phyloP scores from a whole-genome alignment of 192 early-diverging fungal genomes.

The Mortierella alpina region DNA sequence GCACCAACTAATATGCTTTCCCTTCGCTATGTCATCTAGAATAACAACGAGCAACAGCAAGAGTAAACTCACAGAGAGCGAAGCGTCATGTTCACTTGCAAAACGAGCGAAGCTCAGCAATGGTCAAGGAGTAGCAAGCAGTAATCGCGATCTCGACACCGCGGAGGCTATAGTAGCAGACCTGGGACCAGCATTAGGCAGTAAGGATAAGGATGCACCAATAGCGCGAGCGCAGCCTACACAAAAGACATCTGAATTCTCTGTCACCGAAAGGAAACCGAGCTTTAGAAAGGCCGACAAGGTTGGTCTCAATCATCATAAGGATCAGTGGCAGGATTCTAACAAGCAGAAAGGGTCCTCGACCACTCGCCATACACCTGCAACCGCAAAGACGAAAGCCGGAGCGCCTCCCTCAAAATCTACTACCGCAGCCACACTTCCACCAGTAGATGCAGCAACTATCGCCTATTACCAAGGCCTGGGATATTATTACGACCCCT shows the following conservation, averaged over 20 bases:
- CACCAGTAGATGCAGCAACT: slow-evolving; percentile 31
- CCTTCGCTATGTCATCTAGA: background rate
- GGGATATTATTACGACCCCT: slow-evolving; percentile 49
- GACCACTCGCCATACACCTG: no score
- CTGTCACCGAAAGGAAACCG: slow-evolving; percentile 42
- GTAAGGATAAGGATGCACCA: background rate
- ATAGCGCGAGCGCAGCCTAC: background rate
- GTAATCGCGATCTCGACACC: background rate
- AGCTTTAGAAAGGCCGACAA: slow-evolving; percentile 55
- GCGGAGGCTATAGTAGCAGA: no score
- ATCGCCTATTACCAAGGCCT: slow-evolving; percentile 43
- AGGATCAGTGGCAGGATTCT: background rate
- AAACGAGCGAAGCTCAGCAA: slow-evolving; percentile 11
- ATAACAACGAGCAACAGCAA: background rate
- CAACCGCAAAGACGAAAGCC: no score
- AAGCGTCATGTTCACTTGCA: background rate
- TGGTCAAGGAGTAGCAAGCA: background rate
- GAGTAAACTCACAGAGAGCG: background rate
- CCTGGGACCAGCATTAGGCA: background rate
- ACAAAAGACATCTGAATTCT: background rate
- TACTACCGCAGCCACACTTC: background rate
- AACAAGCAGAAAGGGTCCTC: background rate
- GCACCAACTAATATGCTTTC: background rate
- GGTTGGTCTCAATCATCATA: slow-evolving; percentile 25
- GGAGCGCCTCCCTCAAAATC: background rate